Percentiles rank a stretch among this genome's conserved stretches.
Evolutionary conservation across 306 rosid genomes (phyloP).

Genomic region (Corylus americana): DNA sequence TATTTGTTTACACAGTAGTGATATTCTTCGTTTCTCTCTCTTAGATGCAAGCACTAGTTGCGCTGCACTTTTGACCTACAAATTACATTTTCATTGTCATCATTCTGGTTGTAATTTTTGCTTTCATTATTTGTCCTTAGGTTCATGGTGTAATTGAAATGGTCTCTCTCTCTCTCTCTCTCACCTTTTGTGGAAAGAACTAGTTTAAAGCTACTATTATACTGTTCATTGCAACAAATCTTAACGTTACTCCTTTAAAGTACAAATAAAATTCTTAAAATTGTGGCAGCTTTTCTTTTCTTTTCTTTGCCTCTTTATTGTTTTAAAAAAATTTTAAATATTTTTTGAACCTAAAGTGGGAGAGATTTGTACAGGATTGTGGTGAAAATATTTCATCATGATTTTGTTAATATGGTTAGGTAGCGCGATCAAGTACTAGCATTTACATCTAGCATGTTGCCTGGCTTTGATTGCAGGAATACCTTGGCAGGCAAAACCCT

Average conservation of each 20-base stretch:
- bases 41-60: neutral
- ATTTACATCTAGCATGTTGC: neutral
- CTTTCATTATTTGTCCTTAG: too few species aligned
- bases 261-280: too few species aligned
- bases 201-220: too few species aligned
- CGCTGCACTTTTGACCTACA: neutral
- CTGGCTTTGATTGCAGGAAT: slow-evolving; percentile 52
- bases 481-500: slow-evolving; percentile 55
- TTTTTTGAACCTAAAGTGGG: neutral
- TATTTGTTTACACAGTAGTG: too few species aligned
- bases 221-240: too few species aligned
- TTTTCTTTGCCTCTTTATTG: neutral
- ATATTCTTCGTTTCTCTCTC: neutral
- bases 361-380: neutral
- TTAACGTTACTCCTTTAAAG: too few species aligned
- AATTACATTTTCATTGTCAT: neutral
- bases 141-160: too few species aligned
- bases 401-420: slow-evolving; percentile 18
- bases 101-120: too few species aligned
- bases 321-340: neutral
- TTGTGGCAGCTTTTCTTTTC: too few species aligned
- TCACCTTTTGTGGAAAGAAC: too few species aligned
- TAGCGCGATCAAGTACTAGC: slow-evolving; percentile 3
- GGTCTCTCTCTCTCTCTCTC: too few species aligned
- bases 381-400: neutral